Evolutionary conservation across 345 rosid species (phyloP).

Genomic region (Hirschfeldia incana): DNA sequence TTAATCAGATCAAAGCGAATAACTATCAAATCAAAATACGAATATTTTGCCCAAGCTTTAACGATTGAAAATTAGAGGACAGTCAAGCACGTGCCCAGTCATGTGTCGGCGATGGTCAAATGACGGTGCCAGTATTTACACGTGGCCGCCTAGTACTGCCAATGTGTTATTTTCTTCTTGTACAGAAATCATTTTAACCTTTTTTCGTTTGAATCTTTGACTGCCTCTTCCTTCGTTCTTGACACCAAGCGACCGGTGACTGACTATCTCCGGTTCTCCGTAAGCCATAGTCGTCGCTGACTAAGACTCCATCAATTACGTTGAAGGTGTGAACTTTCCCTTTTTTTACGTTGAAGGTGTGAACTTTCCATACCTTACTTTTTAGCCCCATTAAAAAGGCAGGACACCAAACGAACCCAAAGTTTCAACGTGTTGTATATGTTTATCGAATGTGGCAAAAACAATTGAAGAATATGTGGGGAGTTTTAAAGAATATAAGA

Average conservation of each 20-base stretch:
- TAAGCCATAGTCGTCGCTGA: constrained; percentile 55
- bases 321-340: constrained; percentile 13
- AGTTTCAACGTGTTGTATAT: not conserved
- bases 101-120: constrained; percentile 74
- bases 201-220: constrained; percentile 51
- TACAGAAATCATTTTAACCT: not conserved
- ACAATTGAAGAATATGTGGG: not conserved
- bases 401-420: constrained; percentile 14
- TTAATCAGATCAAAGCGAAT: too few species aligned
- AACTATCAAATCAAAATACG: too few species aligned
- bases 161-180: not conserved
- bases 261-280: constrained; percentile 36
- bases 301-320: constrained; percentile 45
- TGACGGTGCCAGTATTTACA: constrained; percentile 71
- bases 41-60: too few species aligned
- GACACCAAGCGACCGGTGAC: constrained; percentile 32
- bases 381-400: constrained; percentile 25
- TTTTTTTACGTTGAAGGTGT: constrained; percentile 11
- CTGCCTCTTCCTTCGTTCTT: constrained; percentile 28
- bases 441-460: constrained; percentile 23
- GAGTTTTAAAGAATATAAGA: not conserved
- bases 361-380: constrained; percentile 27
- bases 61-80: not conserved
- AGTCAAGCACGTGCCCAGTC: constrained; percentile 57
- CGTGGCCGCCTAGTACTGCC: constrained; percentile 53